Evolutionary conservation across 192 early-diverging fungal species (phyloP), one percentile per base, ranked within the genome.

Genomic region (Coemansia sp.): DNA sequence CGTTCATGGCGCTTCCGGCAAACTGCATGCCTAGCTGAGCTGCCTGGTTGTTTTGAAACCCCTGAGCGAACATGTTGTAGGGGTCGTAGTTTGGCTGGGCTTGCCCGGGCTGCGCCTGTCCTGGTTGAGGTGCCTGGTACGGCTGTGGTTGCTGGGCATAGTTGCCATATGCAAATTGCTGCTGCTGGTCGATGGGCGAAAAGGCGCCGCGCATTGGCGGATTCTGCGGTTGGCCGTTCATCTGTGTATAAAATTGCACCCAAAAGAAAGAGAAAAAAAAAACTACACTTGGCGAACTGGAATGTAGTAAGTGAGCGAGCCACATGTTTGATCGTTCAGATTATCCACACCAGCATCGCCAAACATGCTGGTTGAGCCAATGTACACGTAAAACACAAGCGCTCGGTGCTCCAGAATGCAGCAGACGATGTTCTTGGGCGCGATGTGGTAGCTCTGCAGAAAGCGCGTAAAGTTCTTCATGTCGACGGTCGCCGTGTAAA

Each of bases 1-100:
- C 86, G 51, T 81, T 80, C 59, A 97, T 82, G 5, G 94, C 93
- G 41, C 73, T 82, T 31, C 83, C 82, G 14, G 91, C 96, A 65
- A 98, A 87, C 62, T 98, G 91, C 88, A 98, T 92, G 0, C 96
- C 94, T 57, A 98, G 71, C 65, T 98, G 94, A 11, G 89, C 81
- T 6, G 90, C 85, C 30, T 84, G 86, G 58, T 90, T 88, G 58
- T 84, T 56, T 41, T 77, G 75, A 7, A 67, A 37, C 38, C 45
- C 48, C 36, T 62, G 71, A 8, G 64, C 58, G 41, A 68, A 68
- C 49, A 58, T 53, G 14, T 62, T 58, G 56, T 70, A 69, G 1
- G 73, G 63, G 15, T 45, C 56, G 20, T 53, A 64, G 15, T 42
- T 53, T 8, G 42, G 39, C 32, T 11, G 15, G 0, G 34, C 23